Conservation (phyloP, 2,329 filamentous ascomycete genomes). For the Neofusicoccum parvum region DNA sequence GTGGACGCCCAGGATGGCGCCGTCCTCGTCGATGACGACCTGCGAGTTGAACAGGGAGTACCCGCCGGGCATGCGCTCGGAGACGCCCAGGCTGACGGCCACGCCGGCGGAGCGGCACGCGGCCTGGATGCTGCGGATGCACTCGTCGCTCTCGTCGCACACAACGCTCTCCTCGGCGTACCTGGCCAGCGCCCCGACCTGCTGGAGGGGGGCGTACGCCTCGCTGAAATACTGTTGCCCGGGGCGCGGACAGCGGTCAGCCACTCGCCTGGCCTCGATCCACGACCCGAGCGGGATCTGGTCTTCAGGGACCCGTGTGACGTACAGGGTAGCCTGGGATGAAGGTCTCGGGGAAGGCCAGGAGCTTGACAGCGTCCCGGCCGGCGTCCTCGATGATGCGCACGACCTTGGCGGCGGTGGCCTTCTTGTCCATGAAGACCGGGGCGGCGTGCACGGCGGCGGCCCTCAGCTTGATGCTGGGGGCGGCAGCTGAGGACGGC, state of each 20-base stretch:
- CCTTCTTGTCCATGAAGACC: conserved; percentile 41
- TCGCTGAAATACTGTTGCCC: conserved; percentile 37
- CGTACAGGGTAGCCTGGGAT: conserved; percentile 40
- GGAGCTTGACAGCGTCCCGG: conserved; percentile 32
- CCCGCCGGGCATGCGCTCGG: conserved; percentile 36
- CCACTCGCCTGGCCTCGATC: background rate
- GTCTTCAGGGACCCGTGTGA: conserved; percentile 13
- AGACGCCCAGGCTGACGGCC: conserved; percentile 38
- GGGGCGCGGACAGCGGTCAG: conserved; percentile 10
- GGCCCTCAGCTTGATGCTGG: conserved; percentile 33
- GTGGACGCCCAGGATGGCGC: conserved; percentile 39
- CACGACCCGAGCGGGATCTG: background rate
- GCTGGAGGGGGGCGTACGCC: conserved; percentile 40
- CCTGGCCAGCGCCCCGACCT: conserved; percentile 35
- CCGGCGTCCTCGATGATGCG: conserved; percentile 38
- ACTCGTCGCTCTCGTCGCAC: conserved; percentile 33
- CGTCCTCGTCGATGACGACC: conserved; percentile 36
- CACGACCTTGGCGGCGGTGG: conserved; percentile 37
- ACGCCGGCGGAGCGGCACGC: conserved; percentile 36
- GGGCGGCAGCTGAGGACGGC: background rate
- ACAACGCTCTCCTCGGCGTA: conserved; percentile 40
- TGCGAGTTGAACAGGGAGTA: conserved; percentile 42
- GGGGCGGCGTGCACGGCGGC: conserved; percentile 42
- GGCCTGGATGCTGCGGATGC: conserved; percentile 35
- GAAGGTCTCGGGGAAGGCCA: conserved; percentile 42